These are phyloP conservation scores for Schwanniomyces etchellsii DNA, from an alignment of 1,139 yeast species.

Conservation along the genomic window DNA sequence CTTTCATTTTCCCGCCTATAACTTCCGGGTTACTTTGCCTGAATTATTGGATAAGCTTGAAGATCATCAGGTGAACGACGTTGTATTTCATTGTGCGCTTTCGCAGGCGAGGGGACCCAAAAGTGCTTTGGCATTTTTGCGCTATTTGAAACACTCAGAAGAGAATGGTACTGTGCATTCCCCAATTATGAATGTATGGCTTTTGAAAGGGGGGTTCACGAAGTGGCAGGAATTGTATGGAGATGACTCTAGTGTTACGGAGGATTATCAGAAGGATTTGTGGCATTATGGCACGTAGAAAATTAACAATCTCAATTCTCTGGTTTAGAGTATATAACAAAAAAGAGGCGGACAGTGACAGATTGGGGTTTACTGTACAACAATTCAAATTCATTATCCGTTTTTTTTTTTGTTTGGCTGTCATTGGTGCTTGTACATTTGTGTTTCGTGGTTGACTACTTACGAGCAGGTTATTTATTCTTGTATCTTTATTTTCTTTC, in stretches of 20 bases:
- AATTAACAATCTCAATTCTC: background rate
- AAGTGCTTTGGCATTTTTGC: slow-evolving; percentile 63
- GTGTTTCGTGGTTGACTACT: too few relatives aligned
- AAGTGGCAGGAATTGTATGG: slow-evolving; percentile 80
- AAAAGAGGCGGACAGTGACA: background rate
- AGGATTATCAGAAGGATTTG: slow-evolving; percentile 51
- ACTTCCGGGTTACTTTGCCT: slow-evolving; percentile 37
- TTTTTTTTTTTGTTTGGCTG: too few relatives aligned
- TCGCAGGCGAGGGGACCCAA: slow-evolving; percentile 91
- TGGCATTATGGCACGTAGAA: slow-evolving; percentile 44
- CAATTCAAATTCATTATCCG: slow-evolving; percentile 1
- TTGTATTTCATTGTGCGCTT: slow-evolving; percentile 85
- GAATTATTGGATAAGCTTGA: slow-evolving; percentile 33
- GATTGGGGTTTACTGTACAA: too few relatives aligned
- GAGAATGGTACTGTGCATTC: slow-evolving; percentile 19
- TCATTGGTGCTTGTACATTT: too few relatives aligned
- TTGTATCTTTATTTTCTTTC: too few relatives aligned
- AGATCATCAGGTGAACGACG: slow-evolving; percentile 36
- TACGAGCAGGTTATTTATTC: too few relatives aligned
- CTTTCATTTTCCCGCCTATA: slow-evolving; percentile 55
- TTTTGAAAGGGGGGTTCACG: slow-evolving; percentile 78
- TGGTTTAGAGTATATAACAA: background rate
- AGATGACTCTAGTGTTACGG: slow-evolving; percentile 59
- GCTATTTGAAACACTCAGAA: slow-evolving; percentile 41
- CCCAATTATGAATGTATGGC: slow-evolving; percentile 48